Percentiles rank a stretch among this genome's conserved stretches.
Conservation (phyloP, 805 yeast genomes). For the Starmerella bombi region DNA sequence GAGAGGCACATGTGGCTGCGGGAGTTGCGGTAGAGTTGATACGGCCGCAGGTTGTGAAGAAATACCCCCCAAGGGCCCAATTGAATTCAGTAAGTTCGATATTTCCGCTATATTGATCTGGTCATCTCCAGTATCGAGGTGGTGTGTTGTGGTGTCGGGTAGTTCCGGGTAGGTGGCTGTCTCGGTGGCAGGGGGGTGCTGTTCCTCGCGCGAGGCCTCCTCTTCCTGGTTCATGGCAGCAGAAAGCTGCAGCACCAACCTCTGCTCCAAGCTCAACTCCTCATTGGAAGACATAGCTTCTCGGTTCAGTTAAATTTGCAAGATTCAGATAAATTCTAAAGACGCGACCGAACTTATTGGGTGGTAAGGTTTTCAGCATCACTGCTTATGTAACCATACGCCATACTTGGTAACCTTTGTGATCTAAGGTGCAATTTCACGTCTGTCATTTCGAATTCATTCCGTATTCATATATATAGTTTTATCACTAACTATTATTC, state of each 20-base stretch:
- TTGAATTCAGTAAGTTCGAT: not conserved
- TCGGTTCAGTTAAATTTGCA: too few relatives aligned
- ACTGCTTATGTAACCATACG: not conserved
- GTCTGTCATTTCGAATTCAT: too few relatives aligned
- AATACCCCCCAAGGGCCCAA: not conserved
- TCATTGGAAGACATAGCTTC: slow-evolving; percentile 2
- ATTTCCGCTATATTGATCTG: not conserved
- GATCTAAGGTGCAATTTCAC: too few relatives aligned
- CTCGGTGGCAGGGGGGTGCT: not conserved
- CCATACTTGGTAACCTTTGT: not conserved
- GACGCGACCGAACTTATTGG: too few relatives aligned
- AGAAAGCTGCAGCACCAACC: slow-evolving; percentile 18
- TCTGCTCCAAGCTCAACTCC: slow-evolving; percentile 17
- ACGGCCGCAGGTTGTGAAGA: not conserved
- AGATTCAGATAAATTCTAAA: too few relatives aligned
- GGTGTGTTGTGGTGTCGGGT: not conserved
- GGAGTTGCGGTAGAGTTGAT: not conserved
- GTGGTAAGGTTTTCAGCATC: not conserved
- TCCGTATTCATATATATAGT: too few relatives aligned
- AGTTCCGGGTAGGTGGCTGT: too few relatives aligned
- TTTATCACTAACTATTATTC: too few relatives aligned
- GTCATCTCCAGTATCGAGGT: not conserved
- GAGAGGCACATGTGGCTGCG: not conserved
- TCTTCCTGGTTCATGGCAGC: slow-evolving; percentile 19
- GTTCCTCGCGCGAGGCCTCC: not conserved